Evolutionary conservation across 345 rosid species (phyloP), one percentile per base, ranked within the genome.

Genomic region (Turritis glabra): DNA sequence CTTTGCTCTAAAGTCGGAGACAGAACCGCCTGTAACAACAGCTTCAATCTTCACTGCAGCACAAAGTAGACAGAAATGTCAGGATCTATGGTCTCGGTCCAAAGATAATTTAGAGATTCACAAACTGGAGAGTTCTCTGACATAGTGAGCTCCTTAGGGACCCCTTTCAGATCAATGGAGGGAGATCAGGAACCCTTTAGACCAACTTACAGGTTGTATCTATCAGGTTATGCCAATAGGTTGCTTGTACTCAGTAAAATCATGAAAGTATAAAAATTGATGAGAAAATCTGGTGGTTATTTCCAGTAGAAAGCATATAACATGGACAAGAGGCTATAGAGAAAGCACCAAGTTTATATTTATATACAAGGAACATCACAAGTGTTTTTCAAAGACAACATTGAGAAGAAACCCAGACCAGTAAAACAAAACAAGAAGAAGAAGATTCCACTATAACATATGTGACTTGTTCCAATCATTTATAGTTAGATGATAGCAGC

Each of bases 1-100:
- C 38, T n/a, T n/a, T n/a, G n/a, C n/a, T n/a, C n/a, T n/a, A n/a
- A n/a, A n/a, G n/a, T n/a, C n/a, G 57, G 89, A 88, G 79, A 88
- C 93, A 1, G 85, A 93, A 33, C 79, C 85, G 68, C 91, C 91
- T 52, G 82, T 83, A 69, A 82, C 53, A 81, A 82, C 51, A 82
- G 71, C 35, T 84, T 88, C 81, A 78, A 78, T 82, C 84, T 87
- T 68, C 89, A 89, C 78, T 85, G 38, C 18, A 48, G 51, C 70
- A 48, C 32, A 46, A 7, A 13, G 35, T 14, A 0, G 40, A 47
- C 86, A 82, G 56, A 85, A 80, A 66, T 87, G 89, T 78, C 90
- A 67, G 68, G 69, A 79, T 19, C 63, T 87, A 54, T 85, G 82
- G 59, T 94, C 89, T 8, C 81, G 81, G 84, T 71, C 86, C 0